Evolutionary conservation across 78 protist species (phyloP), one percentile per base, ranked within the genome.

Genomic region (Reticulomyxa filosa): DNA sequence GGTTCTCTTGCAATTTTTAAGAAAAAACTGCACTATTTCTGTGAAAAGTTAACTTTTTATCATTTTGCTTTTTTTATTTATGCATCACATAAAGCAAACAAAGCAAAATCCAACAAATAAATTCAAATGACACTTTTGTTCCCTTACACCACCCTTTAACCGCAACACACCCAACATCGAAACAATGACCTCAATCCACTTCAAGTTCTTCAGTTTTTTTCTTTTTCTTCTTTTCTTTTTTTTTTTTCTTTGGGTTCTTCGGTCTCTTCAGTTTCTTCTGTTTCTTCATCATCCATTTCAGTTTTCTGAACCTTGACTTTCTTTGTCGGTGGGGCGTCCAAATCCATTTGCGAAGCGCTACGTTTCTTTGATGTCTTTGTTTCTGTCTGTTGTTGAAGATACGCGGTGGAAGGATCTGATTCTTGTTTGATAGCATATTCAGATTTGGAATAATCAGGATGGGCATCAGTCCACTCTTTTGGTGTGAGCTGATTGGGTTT

Each of bases 401-500:
- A n/a, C 8, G 33, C 8, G 52, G 37, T 34, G 22, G 26, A 13
- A 27, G 29, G 23, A 11, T 27, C 4, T 11, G 30, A 2, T 25
- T 30, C 5, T 11, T 8, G 38, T 0, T 33, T 27, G 10, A 29
- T 29, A 7, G 1, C 2, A 22, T 23, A 1, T 2, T 17, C 39
- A 8, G 27, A 27, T 8, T 67, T 77, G 30, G 62, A 20, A 76
- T 63, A 65, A 70, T 84, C 83, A 29, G 33, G 70, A 68, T 78
- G 83, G 23, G 38, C 57, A 6, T 20, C 34, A 20, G 33, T 25
- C 97, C 96, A 94, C 22, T 72, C 77, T 29, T 57, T 23, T 22
- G 99, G 99, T 26, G 99, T 97, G 25, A 57, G 37, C 59, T 86
- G 97, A 77, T 85, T 92, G 57, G 85, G 81, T 33, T 73, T 56